Evolutionary conservation across 352 stramenopile genomes (phyloP), one percentile per base, ranked within the genome.

Genomic region (Phytopythium boreale): DNA sequence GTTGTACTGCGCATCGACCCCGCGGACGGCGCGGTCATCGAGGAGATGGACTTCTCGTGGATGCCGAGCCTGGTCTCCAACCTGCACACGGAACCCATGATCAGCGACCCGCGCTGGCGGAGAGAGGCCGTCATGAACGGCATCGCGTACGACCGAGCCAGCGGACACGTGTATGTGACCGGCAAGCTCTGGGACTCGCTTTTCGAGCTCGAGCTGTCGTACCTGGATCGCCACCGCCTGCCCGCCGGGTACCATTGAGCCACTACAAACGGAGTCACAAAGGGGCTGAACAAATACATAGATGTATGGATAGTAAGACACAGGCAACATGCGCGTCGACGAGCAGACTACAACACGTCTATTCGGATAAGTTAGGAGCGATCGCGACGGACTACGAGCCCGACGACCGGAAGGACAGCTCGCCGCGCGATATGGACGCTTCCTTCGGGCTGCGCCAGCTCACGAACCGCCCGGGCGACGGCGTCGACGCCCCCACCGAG

Each of bases 81-180:
- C 59, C 63, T 80, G 29, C 71, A 85, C 27, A 73, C 67, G 0
- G 59, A 81, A 31, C 67, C 67, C 34, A 87, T 94, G 56, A 76
- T 80, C 36, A 62, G 26, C 17, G 64, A 75, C 41, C 68, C 70
- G 1, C 65, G 62, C 17, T 74, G 71, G 36, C 72, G 75, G 29
- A 56, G 56, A 9, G 86, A 96, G 20, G 87, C 88, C 14, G 89
- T 97, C 51, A 93, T 97, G 79, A 97, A 97, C 69, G 89, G 89
- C 63, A 96, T 97, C 58, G 89, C 88, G 17, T 93, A 83, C 56
- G 76, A 96, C 58, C 77, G 82, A 0, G 57, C 60, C 19, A 87
- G 69, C 31, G 62, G 72, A 34, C 82, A 92, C 57, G 61, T 95
- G 36, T 95, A 84, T 41, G 44, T 93, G 39, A 95, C 84, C 1